Base-by-base conservation (phyloP, 768 basidiomycete species). In the Leccinum incarnatum region DNA sequence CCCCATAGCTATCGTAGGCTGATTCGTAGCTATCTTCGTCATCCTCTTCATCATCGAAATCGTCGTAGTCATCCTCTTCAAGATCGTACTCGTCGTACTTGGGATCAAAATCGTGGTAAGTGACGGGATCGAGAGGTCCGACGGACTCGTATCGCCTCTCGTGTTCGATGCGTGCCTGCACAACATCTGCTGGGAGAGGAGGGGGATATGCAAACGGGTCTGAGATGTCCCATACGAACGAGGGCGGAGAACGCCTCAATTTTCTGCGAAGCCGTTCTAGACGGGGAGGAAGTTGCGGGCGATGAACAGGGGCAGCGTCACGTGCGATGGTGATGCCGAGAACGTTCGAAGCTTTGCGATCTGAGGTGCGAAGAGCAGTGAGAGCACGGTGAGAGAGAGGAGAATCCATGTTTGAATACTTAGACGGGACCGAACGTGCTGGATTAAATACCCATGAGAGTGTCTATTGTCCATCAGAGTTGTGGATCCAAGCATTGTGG, bases 211-310 rank as follows among this genome's bases (percentile, higher is more conserved):
- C 56, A 19, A 68, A 68, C 0, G 68, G 66, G 51, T 65, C 27
- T 0, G 17, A 19, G 5, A 32, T 54, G 52, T 68, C 60, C 67
- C 69, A 68, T 4, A 58, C 58, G 42, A 65, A 65, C 21, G 46
- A 14, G 12, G 46, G 21, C 1, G 23, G 46, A 2, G 46, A 47
- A 15, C 23, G 21, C 12, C 6, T 3, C 2, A 23, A 17, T 10
- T 53, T 32, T 1, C 3, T 51, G 50, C 30, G 29, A 25, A 21
- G 50, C 29, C 23, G 19, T 19, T 11, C 7, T 19, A 32, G 30
- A 30, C 50, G 29, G 23, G 15, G 12, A 25, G 21, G 21, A 23
- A 51, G 6, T 2, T 19, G n/a, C 17, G 4, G 14, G 36, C 7
- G 15, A 36, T 3, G 37, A 37, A 37, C 17, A 17, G 17, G 37